Base-by-base conservation (phyloP, 805 yeast species). In the Lachancea thermotolerans region DNA sequence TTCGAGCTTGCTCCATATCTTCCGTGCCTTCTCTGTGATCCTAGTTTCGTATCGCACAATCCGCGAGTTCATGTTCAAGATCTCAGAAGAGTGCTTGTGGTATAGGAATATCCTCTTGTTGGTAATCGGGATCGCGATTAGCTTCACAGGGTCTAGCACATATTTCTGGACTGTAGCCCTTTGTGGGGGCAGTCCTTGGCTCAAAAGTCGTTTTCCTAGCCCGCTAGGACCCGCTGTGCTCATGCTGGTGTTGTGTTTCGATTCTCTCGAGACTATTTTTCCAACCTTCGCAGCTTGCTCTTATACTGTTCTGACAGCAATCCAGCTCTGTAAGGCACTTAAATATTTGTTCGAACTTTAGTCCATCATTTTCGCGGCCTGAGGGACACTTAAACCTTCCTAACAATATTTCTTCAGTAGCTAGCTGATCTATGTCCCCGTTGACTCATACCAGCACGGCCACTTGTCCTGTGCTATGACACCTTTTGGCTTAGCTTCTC, bases 121-220 rank as follows among this genome's bases (percentile, higher is more conserved):
- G 5, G 91, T 81, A 25, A 89, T 69, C 6, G 96, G 96, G 4
- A 88, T 67, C 2, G 87, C 76, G 10, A 85, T 66, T 28, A 90
- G 63, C 52, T 82, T 78, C 53, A 85, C 78, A 3, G 78, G 71
- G 42, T 74, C 67, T 35, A 58, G 61, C 18, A 51, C 15, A 40
- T 50, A 56, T 30, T 51, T 49, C 27, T 49, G 44, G 9, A 43
- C 42, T 29, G 46, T 48, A 21, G 45, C 36, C 7, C 41, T 27
- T 15, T 15, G 30, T 32, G 17, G 41, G 37, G 17, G 25, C 33
- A n/a, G 16, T 28, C 36, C n/a, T 37, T 32, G 29, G 46, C 45
- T 39, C 17, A 29, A 8, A 38, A 18, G 7, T 11, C 47, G 33
- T 14, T 17, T 39, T 25, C 39, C 31, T 8, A 35, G 12, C 11